Evolutionary conservation across 345 rosid species (phyloP).

Genomic region (Hevea brasiliensis): DNA sequence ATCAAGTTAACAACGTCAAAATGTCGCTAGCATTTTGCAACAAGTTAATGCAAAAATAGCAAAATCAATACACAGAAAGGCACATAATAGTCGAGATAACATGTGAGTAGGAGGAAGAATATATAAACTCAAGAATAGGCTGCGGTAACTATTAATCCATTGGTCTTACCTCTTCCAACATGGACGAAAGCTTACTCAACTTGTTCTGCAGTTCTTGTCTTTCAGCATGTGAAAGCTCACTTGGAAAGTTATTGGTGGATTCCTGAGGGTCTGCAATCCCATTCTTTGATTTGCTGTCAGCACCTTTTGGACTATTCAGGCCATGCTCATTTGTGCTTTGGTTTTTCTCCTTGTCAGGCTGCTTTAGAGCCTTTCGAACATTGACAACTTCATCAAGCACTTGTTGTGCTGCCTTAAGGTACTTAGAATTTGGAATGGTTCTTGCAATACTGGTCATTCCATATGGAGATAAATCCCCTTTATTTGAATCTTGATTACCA

Average conservation of each 20-base stretch:
- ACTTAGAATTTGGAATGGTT: slow-evolving; percentile 61
- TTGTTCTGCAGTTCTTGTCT: slow-evolving; percentile 78
- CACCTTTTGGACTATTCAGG: slow-evolving; percentile 43
- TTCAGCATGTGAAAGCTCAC: slow-evolving; percentile 74
- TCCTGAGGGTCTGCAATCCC: slow-evolving; percentile 41
- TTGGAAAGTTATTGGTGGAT: slow-evolving; percentile 32
- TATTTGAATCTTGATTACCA: slow-evolving; percentile 43
- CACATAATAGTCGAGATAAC: neutral
- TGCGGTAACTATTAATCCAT: neutral
- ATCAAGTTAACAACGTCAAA: neutral
- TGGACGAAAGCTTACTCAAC: slow-evolving; percentile 75
- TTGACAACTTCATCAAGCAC: slow-evolving; percentile 85
- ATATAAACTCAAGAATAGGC: neutral
- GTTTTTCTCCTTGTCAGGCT: slow-evolving; percentile 51
- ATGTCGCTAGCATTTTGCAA: neutral
- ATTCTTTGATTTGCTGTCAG: slow-evolving; percentile 46
- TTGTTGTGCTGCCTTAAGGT: slow-evolving; percentile 76
- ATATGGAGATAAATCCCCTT: slow-evolving; percentile 53
- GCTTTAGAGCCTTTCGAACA: slow-evolving; percentile 67
- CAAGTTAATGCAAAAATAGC: neutral
- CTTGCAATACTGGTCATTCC: slow-evolving; percentile 59
- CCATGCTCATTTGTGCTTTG: slow-evolving; percentile 41
- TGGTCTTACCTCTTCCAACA: slow-evolving; percentile 75
- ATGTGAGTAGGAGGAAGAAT: slow-evolving; percentile 7
- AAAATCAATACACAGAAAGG: neutral